Base-by-base conservation (phyloP, 2,329 filamentous ascomycete genomes). In the Chrysosporium keratinophilum region DNA sequence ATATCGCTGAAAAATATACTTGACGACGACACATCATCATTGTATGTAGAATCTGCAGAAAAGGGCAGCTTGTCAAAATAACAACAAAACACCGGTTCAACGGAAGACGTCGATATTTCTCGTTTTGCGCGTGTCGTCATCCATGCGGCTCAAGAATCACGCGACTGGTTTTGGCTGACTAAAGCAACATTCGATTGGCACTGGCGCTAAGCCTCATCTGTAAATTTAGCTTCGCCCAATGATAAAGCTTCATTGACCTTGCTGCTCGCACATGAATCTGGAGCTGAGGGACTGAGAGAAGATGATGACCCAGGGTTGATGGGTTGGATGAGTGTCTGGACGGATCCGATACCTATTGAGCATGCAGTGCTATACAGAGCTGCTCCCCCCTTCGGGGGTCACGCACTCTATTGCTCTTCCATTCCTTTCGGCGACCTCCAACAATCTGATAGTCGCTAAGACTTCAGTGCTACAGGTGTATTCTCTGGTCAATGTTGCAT, bases 331-430 rank as follows among this genome's bases (percentile, higher is more conserved):
- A 46, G 17, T 37, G 2, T 17, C 15, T 35, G 20, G 7, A 37
- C 15, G 28, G 19, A 43, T 4, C 37, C n/a, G 35, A 12, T 46
- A 28, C 15, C 10, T 2, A 19, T 17, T 53, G 20, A 64, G 56
- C 56, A 97, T 97, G 91, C 91, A 97, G 81, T 95, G 88, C 78
- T 97, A 97, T 74, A 90, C 88, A 66, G 93, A 98, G 78, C 78
- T 98, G 69, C 83, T 88, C 69, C 87, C 91, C 75, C 90, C 93
- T 52, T 94, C 90, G 69, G 90, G 90, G 68, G 89, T 97, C 72
- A 90, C 88, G 65, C 86, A 95, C 74, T 88, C 90, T 59, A 74
- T 96, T 64, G 80, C 77, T 56, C 73, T 95, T 40, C 81, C 89
- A 35, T 89, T 98, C 66, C 78, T 85, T 45, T 85, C 85, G 45